Conservation (phyloP, 2,329 filamentous ascomycete species). For the Aspergillus neotritici region DNA sequence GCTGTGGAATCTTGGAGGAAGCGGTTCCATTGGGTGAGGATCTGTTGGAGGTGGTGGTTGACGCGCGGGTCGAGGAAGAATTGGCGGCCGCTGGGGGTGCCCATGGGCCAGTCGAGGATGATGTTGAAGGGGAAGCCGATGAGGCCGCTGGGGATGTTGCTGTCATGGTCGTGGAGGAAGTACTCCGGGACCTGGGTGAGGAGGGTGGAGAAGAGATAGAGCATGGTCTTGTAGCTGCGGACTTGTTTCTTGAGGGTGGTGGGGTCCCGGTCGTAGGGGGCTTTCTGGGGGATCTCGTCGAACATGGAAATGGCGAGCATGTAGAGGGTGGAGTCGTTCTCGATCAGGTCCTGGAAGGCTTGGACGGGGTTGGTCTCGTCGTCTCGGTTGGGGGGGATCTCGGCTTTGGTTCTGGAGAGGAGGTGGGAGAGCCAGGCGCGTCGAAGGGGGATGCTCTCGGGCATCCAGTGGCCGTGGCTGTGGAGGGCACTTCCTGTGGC, state of each 20-base stretch:
- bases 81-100: constrained; percentile 1
- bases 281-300: constrained; percentile 6
- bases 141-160: constrained; percentile 1
- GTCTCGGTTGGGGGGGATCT: neutral
- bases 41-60: neutral
- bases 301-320: constrained; percentile 8
- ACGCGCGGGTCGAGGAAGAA: constrained; percentile 2
- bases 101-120: constrained; percentile 6
- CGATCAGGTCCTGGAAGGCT: constrained; percentile 1
- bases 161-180: neutral
- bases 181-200: constrained; percentile 3
- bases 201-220: constrained; percentile 6
- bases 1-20: neutral
- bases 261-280: constrained; percentile 8
- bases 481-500: neutral
- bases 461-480: constrained; percentile 3
- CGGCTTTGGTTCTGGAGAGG: neutral
- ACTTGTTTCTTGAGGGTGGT: constrained; percentile 6
- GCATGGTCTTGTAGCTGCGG: constrained; percentile 6
- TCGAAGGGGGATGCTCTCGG: neutral
- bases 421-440: constrained; percentile 3
- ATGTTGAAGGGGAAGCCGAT: constrained; percentile 4
- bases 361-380: neutral
- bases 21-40: neutral
- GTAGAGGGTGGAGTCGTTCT: constrained; percentile 4